Conservation (phyloP, 257 asterid species). For the Jacaranda copaia region DNA sequence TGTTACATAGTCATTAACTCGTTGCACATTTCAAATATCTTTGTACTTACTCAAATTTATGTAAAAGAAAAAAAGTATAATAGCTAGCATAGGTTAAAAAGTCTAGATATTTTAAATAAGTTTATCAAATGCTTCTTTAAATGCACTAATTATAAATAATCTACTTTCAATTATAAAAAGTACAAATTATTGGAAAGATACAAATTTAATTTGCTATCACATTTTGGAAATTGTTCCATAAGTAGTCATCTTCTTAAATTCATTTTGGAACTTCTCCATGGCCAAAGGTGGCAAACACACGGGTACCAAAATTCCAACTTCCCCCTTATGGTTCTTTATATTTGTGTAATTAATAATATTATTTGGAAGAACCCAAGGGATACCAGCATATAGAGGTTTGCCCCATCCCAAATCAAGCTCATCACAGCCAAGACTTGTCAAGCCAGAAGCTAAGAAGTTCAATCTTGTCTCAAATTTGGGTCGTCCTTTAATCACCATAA, state of each 20-base stretch:
- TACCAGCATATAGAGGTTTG: slow-evolving; percentile 15
- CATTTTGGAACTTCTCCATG: slow-evolving; percentile 24
- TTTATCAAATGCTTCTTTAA: too few relatives aligned
- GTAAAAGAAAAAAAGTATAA: too few relatives aligned
- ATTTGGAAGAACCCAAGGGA: not conserved
- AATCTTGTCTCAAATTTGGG: slow-evolving; percentile 25
- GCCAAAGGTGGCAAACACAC: slow-evolving; percentile 31
- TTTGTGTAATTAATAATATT: not conserved
- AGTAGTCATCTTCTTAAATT: slow-evolving; percentile 7
- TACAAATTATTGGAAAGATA: too few relatives aligned
- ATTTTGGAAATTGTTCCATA: not conserved
- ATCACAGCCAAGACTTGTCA: not conserved
- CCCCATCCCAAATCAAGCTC: slow-evolving; percentile 35
- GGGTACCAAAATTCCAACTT: slow-evolving; percentile 27
- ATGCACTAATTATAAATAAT: too few relatives aligned
- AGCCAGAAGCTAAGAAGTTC: slow-evolving; percentile 20
- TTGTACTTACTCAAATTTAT: too few relatives aligned
- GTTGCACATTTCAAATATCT: too few relatives aligned
- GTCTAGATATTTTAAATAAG: too few relatives aligned
- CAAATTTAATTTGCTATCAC: not conserved
- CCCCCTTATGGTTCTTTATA: not conserved
- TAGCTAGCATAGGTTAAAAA: too few relatives aligned
- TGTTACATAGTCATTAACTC: too few relatives aligned
- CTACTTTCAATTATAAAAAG: too few relatives aligned
- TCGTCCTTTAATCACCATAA: slow-evolving; percentile 34